Evolutionary conservation across 202 grass and related monocot genomes (phyloP), one percentile per base, ranked within the genome.

Genomic region (Panicum hallii): DNA sequence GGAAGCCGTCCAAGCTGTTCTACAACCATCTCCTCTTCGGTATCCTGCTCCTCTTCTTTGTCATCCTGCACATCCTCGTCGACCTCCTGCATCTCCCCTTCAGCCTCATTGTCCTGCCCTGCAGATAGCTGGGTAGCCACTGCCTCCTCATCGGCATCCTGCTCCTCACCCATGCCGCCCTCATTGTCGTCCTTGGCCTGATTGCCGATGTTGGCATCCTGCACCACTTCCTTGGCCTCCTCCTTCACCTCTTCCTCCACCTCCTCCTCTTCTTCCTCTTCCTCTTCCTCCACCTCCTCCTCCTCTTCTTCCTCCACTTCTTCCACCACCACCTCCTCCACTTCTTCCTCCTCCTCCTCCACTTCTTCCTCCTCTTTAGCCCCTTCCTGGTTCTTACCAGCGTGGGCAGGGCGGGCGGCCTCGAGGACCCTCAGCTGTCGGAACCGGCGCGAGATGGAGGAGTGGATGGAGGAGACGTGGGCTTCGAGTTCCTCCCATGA

Each of bases 381-480:
- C 9, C 4, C 77, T 50, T 75, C 16, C 64, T 40, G 67, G 5
- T 43, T 68, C n/a, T 69, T 42, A 40, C 12, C 28, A 19, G 19
- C 16, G 49, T n/a, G 56, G 11, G 83, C 34, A 0, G 73, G 50
- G 3, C 79, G 74, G 43, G 61, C 68, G 0, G 74, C 74, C 79
- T 87, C 34, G 23, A 83, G 84, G 61, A 82, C 83, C 58, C 9
- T 72, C 28, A 90, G 43, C 83, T 83, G 88, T 52, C 60, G 62
- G 44, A 75, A 68, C 67, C 79, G 67, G 61, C 40, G 17, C 17
- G 79, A 66, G 67, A 83, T 74, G n/a, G 79, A 83, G 57, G 73
- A 72, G 17, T 90, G 83, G 49, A 86, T 53, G 11, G 73, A 49
- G 14, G 88, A 86, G 66, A 90, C 77, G 83, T 86, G 79, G 42